These are phyloP conservation scores for Zymoseptoria passerinii DNA, from an alignment of 2,329 filamentous ascomycete genomes.

Conservation along the genomic window DNA sequence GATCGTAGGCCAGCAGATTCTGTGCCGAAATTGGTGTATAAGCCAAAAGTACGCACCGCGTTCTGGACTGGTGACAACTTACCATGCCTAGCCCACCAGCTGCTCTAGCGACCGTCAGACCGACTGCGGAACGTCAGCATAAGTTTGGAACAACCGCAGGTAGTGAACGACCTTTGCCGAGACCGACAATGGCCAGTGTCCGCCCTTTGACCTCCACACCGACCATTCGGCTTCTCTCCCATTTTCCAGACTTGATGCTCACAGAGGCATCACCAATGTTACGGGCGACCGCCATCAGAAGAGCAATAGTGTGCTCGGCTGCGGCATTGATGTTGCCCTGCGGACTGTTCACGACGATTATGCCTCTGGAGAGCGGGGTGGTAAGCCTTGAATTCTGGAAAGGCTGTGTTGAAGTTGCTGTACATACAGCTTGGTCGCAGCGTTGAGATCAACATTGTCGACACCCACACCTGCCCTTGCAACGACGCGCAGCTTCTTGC, in stretches of 20 bases:
- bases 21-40: background rate
- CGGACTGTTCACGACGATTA: slow-evolving; percentile 62
- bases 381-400: background rate
- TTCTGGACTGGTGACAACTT: background rate
- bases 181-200: slow-evolving; percentile 64
- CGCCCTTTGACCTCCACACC: slow-evolving; percentile 73
- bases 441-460: slow-evolving; percentile 70
- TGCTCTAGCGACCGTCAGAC: slow-evolving; percentile 71
- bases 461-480: slow-evolving; percentile 74
- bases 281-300: slow-evolving; percentile 65
- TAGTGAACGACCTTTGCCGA: slow-evolving; percentile 58
- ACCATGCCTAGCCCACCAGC: slow-evolving; percentile 67
- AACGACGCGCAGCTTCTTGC: slow-evolving; percentile 64
- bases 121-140: slow-evolving; percentile 42
- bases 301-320: slow-evolving; percentile 35
- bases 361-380: background rate
- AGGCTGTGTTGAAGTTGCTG: background rate
- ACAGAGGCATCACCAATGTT: slow-evolving; percentile 60
- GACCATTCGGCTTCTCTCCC: slow-evolving; percentile 66
- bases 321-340: slow-evolving; percentile 74
- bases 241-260: slow-evolving; percentile 62
- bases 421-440: slow-evolving; percentile 54
- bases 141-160: background rate
- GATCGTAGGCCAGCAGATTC: slow-evolving; percentile 63
- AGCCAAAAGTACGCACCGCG: background rate